phyloP scores from a whole-genome alignment of 1,284 basidiomycete species.

The Volvariella volvacea region DNA sequence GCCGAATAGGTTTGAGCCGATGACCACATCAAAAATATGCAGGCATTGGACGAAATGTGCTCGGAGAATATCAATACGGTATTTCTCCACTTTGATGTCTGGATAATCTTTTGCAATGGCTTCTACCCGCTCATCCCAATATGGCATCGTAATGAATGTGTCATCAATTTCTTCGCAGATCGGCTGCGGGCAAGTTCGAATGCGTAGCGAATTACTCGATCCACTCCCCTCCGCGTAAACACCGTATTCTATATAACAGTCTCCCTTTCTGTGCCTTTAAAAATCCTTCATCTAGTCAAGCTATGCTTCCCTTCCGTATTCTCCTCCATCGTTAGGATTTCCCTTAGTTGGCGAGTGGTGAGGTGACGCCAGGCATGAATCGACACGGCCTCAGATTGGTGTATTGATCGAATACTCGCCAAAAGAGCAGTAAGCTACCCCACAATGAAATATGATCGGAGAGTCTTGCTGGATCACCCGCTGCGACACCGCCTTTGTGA shows the following conservation, averaged over 20 bases:
- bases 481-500: conserved; percentile 12
- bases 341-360: conserved; percentile 39
- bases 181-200: conserved; percentile 44
- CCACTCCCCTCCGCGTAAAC: conserved; percentile 41
- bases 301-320: conserved; percentile 55
- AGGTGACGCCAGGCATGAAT: conserved; percentile 42
- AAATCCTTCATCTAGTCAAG: conserved; percentile 44
- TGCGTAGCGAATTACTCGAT: conserved; percentile 46
- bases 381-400: conserved; percentile 48
- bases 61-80: conserved; percentile 42
- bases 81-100: conserved; percentile 44
- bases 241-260: conserved; percentile 29
- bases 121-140: conserved; percentile 41
- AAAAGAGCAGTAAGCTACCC: conserved; percentile 44
- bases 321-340: conserved; percentile 48
- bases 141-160: conserved; percentile 40
- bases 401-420: conserved; percentile 49
- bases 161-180: conserved; percentile 43
- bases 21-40: conserved; percentile 45
- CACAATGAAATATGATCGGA: conserved; percentile 55
- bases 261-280: conserved; percentile 25
- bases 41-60: conserved; percentile 43
- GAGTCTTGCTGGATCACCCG: conserved; percentile 30
- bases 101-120: conserved; percentile 45
- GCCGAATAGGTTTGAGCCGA: conserved; percentile 48